These are phyloP conservation scores for Echeveria elegans DNA, from an alignment of 164 flowering plant genomes.

Conservation along the genomic window DNA sequence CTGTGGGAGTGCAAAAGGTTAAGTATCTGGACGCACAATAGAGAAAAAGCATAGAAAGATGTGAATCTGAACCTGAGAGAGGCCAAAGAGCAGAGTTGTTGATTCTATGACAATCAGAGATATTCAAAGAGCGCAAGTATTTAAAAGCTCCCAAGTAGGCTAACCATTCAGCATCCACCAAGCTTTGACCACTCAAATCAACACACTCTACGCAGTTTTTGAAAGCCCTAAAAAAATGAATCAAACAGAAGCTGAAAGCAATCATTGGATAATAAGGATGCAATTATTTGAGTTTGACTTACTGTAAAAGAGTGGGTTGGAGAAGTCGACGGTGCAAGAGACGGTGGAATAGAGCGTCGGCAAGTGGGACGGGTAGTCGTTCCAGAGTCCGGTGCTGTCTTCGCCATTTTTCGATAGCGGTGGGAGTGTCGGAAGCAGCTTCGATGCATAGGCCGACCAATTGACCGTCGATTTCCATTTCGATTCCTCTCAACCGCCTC, in stretches of 20 bases:
- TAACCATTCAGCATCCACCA: conserved; percentile 92
- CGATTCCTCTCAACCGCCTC: too few species aligned
- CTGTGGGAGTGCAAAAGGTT: conserved; percentile 30
- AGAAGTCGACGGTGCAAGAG: conserved; percentile 70
- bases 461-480: neutral
- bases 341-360: conserved; percentile 58
- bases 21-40: too few species aligned
- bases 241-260: neutral
- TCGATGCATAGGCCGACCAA: conserved; percentile 45
- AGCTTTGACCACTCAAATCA: conserved; percentile 51
- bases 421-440: conserved; percentile 47
- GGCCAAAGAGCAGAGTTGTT: conserved; percentile 69
- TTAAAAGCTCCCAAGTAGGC: conserved; percentile 74
- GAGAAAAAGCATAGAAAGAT: neutral
- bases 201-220: conserved; percentile 54
- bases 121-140: conserved; percentile 41
- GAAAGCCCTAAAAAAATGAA: conserved; percentile 44
- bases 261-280: neutral
- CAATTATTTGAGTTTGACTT: conserved; percentile 7
- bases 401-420: conserved; percentile 69
- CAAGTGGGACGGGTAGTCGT: conserved; percentile 66
- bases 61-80: conserved; percentile 39
- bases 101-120: conserved; percentile 60
- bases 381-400: conserved; percentile 71
- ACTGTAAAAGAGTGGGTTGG: conserved; percentile 87